phyloP scores from a whole-genome alignment of 2,329 filamentous ascomycete genomes.

The Alternaria tenuissima region DNA sequence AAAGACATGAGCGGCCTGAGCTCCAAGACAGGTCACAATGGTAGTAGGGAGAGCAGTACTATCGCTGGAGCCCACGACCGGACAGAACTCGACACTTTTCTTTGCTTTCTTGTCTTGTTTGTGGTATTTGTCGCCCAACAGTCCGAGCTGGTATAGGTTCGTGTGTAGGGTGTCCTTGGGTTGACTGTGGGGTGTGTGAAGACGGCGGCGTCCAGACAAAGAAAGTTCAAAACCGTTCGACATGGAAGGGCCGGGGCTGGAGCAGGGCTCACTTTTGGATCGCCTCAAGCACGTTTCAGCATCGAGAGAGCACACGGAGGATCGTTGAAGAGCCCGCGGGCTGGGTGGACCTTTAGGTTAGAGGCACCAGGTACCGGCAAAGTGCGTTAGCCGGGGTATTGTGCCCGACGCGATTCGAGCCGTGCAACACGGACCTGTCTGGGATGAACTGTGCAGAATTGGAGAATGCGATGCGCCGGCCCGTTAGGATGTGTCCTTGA shows the following conservation, averaged over 20 bases:
- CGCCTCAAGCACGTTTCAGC: slow-evolving; percentile 53
- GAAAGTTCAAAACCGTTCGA: slow-evolving; percentile 46
- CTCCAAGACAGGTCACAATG: slow-evolving; percentile 45
- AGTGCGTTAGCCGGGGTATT: slow-evolving; percentile 32
- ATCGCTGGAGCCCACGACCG: slow-evolving; percentile 38
- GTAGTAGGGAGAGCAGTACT: slow-evolving; percentile 41
- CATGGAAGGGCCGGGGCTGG: slow-evolving; percentile 44
- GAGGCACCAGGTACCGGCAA: slow-evolving; percentile 37
- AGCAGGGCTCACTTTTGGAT: slow-evolving; percentile 44
- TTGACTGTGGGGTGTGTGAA: slow-evolving; percentile 30
- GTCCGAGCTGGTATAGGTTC: slow-evolving; percentile 48
- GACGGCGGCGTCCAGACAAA: slow-evolving; percentile 42
- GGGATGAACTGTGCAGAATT: slow-evolving; percentile 20
- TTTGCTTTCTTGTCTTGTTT: slow-evolving; percentile 39
- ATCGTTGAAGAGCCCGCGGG: slow-evolving; percentile 35
- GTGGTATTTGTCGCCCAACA: slow-evolving; percentile 35
- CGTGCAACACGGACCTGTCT: slow-evolving; percentile 27
- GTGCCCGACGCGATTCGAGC: slow-evolving; percentile 34
- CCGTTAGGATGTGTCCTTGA: slow-evolving; percentile 13
- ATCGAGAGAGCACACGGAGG: slow-evolving; percentile 42
- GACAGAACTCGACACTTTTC: slow-evolving; percentile 48
- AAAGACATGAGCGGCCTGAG: slow-evolving; percentile 53
- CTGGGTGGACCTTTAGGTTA: slow-evolving; percentile 38
- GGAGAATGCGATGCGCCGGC: slow-evolving; percentile 14
- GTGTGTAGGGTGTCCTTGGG: slow-evolving; percentile 37